Conservation (phyloP, 106 monocot species). For the Allium cepa region DNA sequence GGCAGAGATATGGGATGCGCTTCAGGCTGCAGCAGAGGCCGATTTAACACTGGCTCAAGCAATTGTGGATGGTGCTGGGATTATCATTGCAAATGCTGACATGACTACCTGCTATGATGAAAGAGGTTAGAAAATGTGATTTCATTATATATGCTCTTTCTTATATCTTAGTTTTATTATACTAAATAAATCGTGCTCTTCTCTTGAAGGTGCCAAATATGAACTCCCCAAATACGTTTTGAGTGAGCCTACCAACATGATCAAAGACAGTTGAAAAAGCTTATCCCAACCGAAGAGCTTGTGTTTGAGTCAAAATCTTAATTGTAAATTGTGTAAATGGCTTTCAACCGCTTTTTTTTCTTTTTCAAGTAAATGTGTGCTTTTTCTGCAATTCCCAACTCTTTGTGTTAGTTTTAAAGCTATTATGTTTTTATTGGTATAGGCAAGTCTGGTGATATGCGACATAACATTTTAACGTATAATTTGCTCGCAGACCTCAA, state of each 20-base stretch:
- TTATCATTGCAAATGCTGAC: slow-evolving; percentile 57
- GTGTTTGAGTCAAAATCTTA: neutral
- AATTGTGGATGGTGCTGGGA: slow-evolving; percentile 50
- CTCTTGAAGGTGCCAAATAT: slow-evolving; percentile 72
- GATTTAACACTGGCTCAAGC: slow-evolving; percentile 50
- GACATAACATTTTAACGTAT: no score
- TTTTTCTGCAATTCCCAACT: neutral
- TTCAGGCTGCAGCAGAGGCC: slow-evolving; percentile 42
- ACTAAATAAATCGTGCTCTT: neutral
- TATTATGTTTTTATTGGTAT: no score
- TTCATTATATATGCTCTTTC: neutral
- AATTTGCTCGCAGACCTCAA: no score
- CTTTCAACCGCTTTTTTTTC: neutral
- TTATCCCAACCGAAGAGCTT: neutral
- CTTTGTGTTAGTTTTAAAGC: no score
- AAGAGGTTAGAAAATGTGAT: slow-evolving; percentile 28
- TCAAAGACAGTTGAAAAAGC: slow-evolving; percentile 28
- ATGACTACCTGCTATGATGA: slow-evolving; percentile 69
- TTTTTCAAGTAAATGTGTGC: neutral
- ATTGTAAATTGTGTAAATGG: slow-evolving; percentile 39
- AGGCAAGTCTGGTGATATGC: no score
- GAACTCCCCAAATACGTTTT: slow-evolving; percentile 65
- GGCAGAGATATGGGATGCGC: slow-evolving; percentile 88
- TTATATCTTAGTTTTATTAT: neutral
- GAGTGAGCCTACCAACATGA: slow-evolving; percentile 67